Percentiles rank a stretch among this genome's conserved stretches.
phyloP scores from a whole-genome alignment of 140 eudicot species.

The Oenanthe javanica region DNA sequence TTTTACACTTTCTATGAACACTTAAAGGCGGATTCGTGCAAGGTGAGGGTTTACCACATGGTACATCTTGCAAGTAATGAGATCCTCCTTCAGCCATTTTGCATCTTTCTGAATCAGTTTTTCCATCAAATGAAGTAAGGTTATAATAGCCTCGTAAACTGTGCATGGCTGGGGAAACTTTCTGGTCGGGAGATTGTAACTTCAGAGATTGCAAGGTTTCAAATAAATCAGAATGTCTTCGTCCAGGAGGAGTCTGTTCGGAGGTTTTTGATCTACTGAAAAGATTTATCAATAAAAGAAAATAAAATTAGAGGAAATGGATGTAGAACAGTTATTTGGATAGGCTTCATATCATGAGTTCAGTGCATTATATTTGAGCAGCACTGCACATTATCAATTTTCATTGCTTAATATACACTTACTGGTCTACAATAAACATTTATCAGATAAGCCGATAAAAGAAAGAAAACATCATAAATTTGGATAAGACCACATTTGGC shows the following conservation, averaged over 20 bases:
- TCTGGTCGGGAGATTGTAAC: conserved; percentile 32
- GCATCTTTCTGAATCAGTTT: conserved; percentile 34
- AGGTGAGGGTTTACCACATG: conserved; percentile 19
- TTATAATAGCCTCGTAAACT: conserved; percentile 59
- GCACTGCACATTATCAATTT: not conserved
- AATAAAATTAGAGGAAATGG: not conserved
- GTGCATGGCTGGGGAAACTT: conserved; percentile 53
- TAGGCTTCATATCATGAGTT: not conserved
- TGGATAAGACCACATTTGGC: not conserved
- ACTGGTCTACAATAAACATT: not conserved
- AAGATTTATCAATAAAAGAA: not conserved
- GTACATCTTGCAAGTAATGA: conserved; percentile 21
- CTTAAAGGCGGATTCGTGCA: conserved; percentile 38
- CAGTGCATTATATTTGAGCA: not conserved
- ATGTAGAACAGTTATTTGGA: not conserved
- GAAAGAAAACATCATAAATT: not conserved
- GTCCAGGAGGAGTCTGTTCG: conserved; percentile 32
- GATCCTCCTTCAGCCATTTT: conserved; percentile 47
- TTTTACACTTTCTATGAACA: conserved; percentile 63
- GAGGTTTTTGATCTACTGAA: conserved; percentile 47
- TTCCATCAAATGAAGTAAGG: conserved; percentile 30
- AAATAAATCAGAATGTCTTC: conserved; percentile 52
- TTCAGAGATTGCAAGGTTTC: conserved; percentile 54
- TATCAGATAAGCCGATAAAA: not conserved
- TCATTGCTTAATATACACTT: not conserved